Percentiles rank a stretch among this genome's conserved stretches.
phyloP scores from a whole-genome alignment of 2,329 filamentous ascomycete species.

The Fusarium sp. region DNA sequence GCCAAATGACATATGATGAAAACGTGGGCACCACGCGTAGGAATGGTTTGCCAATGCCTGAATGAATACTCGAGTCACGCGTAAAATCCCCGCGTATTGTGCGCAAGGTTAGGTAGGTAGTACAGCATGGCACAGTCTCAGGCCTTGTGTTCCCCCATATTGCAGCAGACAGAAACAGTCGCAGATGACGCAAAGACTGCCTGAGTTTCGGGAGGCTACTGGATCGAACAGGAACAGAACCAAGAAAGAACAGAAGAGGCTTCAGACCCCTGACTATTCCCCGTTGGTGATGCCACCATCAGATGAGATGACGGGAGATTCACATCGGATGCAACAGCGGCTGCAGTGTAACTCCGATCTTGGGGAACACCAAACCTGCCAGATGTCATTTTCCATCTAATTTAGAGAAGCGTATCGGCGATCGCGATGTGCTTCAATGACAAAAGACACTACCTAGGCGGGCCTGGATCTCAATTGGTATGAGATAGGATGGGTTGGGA shows the following conservation, averaged over 20 bases:
- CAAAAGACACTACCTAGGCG: neutral
- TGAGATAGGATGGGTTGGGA: slow-evolving; percentile 16
- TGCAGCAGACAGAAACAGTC: slow-evolving; percentile 7
- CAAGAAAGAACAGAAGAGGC: neutral
- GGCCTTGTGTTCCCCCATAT: neutral
- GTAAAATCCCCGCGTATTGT: neutral
- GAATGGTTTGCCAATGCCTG: neutral
- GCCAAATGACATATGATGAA: neutral
- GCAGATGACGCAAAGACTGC: slow-evolving; percentile 14
- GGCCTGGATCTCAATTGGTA: slow-evolving; percentile 20
- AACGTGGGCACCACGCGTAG: neutral
- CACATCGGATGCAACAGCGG: slow-evolving; percentile 33
- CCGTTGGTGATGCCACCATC: slow-evolving; percentile 21
- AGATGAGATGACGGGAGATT: slow-evolving; percentile 34
- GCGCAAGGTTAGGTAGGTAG: neutral
- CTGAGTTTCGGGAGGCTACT: slow-evolving; percentile 5
- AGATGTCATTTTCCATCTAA: slow-evolving; percentile 7
- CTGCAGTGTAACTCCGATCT: slow-evolving; percentile 44
- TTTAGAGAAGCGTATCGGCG: slow-evolving; percentile 14
- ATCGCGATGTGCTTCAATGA: slow-evolving; percentile 5
- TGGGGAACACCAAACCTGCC: slow-evolving; percentile 18
- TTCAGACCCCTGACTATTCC: slow-evolving; percentile 32
- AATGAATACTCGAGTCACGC: neutral
- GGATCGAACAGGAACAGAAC: neutral
- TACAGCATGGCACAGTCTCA: neutral